phyloP scores from a whole-genome alignment of 1,284 basidiomycete species.

The Ceratobasidium sp. region DNA sequence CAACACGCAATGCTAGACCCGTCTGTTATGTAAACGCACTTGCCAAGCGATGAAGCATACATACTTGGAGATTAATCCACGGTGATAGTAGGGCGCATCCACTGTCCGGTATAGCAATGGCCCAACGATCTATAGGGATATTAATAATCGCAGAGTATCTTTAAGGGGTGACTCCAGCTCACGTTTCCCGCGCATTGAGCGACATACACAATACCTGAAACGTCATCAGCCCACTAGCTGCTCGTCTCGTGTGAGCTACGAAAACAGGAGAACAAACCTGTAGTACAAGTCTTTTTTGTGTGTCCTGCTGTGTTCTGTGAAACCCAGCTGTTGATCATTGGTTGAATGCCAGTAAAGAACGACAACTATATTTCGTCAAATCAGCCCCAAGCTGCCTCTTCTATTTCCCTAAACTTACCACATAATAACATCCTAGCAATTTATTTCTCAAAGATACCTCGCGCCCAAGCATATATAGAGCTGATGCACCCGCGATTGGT shows the following conservation, averaged over 20 bases:
- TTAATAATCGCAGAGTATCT: not conserved
- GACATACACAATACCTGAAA: constrained; percentile 57
- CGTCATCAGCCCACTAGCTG: not conserved
- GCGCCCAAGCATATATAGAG: constrained; percentile 58
- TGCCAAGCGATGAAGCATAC: constrained; percentile 23
- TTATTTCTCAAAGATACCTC: constrained; percentile 55
- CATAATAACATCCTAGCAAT: constrained; percentile 63
- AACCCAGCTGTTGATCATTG: constrained; percentile 63
- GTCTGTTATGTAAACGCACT: not conserved
- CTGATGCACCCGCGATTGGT: constrained; percentile 60
- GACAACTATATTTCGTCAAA: constrained; percentile 53
- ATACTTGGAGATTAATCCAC: constrained; percentile 59
- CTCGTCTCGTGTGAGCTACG: not conserved
- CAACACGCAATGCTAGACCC: constrained; percentile 59
- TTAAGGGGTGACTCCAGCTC: constrained; percentile 35
- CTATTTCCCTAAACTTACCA: constrained; percentile 54
- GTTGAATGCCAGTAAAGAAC: constrained; percentile 59
- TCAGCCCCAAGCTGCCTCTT: not conserved
- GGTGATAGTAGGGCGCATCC: constrained; percentile 60
- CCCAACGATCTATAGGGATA: constrained; percentile 58
- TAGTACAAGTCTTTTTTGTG: constrained; percentile 62
- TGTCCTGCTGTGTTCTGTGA: constrained; percentile 63
- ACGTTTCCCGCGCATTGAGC: constrained; percentile 64
- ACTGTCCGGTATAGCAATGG: constrained; percentile 60
- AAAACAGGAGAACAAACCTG: constrained; percentile 49